Conservation (phyloP, 1,139 yeast genomes). For the Geotrichum restrictum region DNA sequence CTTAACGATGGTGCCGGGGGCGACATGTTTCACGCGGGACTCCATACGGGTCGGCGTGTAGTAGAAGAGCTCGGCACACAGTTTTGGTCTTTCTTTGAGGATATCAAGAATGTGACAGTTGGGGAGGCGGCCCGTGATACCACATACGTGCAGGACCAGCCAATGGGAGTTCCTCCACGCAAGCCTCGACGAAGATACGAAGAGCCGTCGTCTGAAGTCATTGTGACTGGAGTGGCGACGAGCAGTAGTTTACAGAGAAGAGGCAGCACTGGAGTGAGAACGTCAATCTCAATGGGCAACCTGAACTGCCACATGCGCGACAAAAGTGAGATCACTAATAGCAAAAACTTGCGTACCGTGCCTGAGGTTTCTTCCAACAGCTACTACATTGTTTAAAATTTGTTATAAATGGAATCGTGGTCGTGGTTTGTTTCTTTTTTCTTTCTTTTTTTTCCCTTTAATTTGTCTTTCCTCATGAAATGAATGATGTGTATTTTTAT, state of each 20-base stretch:
- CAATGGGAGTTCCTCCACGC: background rate
- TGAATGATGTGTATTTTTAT: background rate
- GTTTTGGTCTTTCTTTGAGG: constrained; percentile 39
- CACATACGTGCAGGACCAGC: background rate
- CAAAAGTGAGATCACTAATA: background rate
- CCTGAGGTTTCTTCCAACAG: constrained; percentile 13
- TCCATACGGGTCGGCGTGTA: constrained; percentile 36
- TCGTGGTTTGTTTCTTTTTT: too few species aligned
- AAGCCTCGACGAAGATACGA: constrained; percentile 1
- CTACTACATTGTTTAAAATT: constrained; percentile 12
- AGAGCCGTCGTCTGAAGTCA: constrained; percentile 2
- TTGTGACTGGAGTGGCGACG: constrained; percentile 1
- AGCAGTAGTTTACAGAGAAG: constrained; percentile 5
- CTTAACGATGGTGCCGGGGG: constrained; percentile 5
- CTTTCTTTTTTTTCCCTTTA: background rate
- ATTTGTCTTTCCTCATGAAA: background rate
- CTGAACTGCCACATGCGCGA: background rate
- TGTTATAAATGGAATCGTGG: too few species aligned
- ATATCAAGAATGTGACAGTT: constrained; percentile 36
- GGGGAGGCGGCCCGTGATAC: constrained; percentile 32
- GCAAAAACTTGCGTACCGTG: constrained; percentile 4
- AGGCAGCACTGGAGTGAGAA: constrained; percentile 1
- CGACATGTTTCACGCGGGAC: constrained; percentile 36
- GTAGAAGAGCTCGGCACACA: constrained; percentile 38
- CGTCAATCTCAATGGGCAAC: constrained; percentile 9